Conservation (phyloP, 768 basidiomycete genomes). For the Leccinum rimulosum region DNA sequence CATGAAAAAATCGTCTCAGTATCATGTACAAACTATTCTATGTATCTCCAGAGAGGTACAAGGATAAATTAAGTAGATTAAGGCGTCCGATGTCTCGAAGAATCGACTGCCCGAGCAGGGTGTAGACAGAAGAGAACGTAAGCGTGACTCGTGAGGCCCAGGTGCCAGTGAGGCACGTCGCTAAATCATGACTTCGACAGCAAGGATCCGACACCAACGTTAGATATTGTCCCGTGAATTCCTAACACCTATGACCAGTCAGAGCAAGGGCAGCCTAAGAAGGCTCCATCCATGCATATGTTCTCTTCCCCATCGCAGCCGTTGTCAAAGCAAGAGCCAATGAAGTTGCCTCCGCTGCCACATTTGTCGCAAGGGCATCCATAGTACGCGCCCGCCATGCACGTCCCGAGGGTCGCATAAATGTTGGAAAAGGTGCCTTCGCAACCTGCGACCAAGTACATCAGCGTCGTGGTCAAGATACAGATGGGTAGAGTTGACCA, state of each 20-base stretch:
- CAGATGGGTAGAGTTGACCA: background rate
- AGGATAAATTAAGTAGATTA: background rate
- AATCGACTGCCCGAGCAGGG: background rate
- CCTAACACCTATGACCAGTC: background rate
- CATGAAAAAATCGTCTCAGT: no score
- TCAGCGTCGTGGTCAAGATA: background rate
- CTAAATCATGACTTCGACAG: background rate
- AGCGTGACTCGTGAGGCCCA: no score
- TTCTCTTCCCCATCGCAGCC: background rate
- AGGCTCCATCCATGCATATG: background rate
- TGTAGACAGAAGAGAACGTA: background rate
- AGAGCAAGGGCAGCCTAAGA: background rate
- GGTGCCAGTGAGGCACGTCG: background rate
- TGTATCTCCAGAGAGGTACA: background rate
- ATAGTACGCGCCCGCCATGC: background rate
- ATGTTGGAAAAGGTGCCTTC: background rate
- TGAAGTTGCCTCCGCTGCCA: background rate
- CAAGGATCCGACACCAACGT: background rate
- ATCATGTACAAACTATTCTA: background rate
- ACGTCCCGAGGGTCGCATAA: background rate
- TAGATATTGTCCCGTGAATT: background rate
- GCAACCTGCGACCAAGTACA: background rate
- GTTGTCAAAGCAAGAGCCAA: background rate
- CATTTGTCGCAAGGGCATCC: background rate
- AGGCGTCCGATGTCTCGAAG: background rate